These are phyloP conservation scores for Amesomyces nigricolor DNA, from an alignment of 2,329 filamentous ascomycete genomes.

Conservation along the genomic window DNA sequence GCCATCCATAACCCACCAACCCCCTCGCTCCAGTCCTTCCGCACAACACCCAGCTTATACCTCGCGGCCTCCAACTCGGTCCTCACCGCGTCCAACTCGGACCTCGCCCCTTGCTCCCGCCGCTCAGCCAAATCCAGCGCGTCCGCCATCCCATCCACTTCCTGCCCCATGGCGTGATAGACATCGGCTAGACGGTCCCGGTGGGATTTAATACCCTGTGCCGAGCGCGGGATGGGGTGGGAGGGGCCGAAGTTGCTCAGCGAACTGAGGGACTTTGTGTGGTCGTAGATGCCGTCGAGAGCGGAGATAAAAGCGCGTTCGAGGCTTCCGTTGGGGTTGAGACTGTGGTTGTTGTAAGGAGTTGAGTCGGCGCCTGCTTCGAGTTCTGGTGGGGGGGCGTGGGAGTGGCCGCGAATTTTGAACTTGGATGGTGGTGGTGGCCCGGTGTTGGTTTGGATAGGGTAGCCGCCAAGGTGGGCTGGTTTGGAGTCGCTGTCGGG, in stretches of 20 bases:
- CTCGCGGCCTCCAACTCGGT: background rate
- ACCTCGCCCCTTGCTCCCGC: background rate
- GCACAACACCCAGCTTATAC: background rate
- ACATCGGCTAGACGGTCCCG: background rate
- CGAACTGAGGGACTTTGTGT: background rate
- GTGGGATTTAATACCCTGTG: background rate
- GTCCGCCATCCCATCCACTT: background rate
- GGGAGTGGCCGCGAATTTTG: conserved; percentile 3
- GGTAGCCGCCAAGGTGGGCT: background rate
- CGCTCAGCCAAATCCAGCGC: background rate
- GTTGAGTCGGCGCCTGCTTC: background rate
- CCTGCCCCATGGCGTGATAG: background rate
- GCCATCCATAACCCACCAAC: no score
- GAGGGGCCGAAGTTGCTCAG: background rate
- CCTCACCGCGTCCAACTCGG: background rate
- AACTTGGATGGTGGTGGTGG: background rate
- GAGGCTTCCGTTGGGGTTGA: background rate
- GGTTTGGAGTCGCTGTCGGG: background rate
- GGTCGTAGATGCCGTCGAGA: background rate
- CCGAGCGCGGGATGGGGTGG: background rate
- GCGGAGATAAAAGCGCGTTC: background rate
- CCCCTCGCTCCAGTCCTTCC: background rate
- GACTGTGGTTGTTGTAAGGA: background rate
- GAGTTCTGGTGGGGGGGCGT: background rate
- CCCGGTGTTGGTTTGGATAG: background rate